phyloP scores from a whole-genome alignment of 768 basidiomycete species.

The Rhodotorula kratochvilovae region DNA sequence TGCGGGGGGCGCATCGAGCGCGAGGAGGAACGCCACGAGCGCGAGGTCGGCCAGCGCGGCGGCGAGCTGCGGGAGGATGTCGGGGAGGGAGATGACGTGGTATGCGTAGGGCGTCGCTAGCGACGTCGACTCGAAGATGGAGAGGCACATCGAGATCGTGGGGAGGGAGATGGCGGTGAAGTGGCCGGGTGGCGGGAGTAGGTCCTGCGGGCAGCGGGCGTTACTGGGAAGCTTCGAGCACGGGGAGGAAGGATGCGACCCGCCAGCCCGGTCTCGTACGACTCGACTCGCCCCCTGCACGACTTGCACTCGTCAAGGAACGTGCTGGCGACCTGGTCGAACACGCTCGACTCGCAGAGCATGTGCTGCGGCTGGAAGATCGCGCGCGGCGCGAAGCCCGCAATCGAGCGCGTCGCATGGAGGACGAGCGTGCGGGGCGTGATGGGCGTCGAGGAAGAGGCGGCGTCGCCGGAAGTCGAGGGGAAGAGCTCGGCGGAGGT shows the following conservation, averaged over 20 bases:
- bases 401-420: neutral
- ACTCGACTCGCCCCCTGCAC: neutral
- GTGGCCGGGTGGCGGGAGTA: slow-evolving; percentile 16
- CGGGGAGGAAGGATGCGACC: too few relatives aligned
- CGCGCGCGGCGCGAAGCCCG: slow-evolving; percentile 19
- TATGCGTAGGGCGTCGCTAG: slow-evolving; percentile 6
- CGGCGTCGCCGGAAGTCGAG: neutral
- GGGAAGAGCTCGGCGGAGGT: slow-evolving; percentile 13
- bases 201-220: slow-evolving; percentile 18
- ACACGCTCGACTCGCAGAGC: slow-evolving; percentile 20
- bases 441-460: neutral
- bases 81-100: neutral
- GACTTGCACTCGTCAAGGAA: slow-evolving; percentile 1
- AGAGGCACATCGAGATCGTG: slow-evolving; percentile 1
- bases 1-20: neutral
- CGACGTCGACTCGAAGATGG: slow-evolving; percentile 24
- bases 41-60: slow-evolving; percentile 8
- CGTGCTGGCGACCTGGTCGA: slow-evolving; percentile 1
- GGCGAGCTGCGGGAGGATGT: slow-evolving; percentile 1
- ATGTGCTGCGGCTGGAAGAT: slow-evolving; percentile 37
- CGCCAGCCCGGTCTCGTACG: slow-evolving; percentile 17
- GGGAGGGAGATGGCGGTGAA: slow-evolving; percentile 1
- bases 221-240: too few relatives aligned
- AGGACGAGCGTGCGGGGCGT: slow-evolving; percentile 18
- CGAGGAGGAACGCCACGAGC: slow-evolving; percentile 4